A percentile compares a stretch with the other conserved stretches of the same genome.
These are phyloP conservation scores for Skeletonema tropicum DNA, from an alignment of 108 stramenopile genomes.

Conservation along the genomic window DNA sequence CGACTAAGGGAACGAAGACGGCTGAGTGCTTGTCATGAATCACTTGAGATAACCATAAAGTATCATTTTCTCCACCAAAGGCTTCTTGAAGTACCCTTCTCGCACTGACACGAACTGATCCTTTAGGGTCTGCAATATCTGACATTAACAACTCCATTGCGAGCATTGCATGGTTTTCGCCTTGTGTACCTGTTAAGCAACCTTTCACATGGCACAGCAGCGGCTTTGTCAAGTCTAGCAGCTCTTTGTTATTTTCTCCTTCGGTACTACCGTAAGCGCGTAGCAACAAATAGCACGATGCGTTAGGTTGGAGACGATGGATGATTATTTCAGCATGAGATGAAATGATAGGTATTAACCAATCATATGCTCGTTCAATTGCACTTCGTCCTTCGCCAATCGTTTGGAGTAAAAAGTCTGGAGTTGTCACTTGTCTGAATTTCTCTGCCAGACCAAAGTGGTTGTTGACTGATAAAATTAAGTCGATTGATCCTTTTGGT, in stretches of 20 bases:
- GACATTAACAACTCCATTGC: slow-evolving; percentile 68
- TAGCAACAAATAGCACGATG: slow-evolving; percentile 73
- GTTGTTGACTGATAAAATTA: slow-evolving; percentile 65
- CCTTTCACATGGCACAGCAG: slow-evolving; percentile 66
- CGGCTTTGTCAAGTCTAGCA: slow-evolving; percentile 65
- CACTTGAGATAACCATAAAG: slow-evolving; percentile 55
- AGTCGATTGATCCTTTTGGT: slow-evolving; percentile 72
- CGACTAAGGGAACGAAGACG: slow-evolving; percentile 47
- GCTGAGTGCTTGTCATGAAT: slow-evolving; percentile 40
- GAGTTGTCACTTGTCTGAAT: slow-evolving; percentile 54
- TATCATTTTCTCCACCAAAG: slow-evolving; percentile 35
- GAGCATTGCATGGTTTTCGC: slow-evolving; percentile 53
- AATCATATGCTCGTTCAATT: slow-evolving; percentile 84
- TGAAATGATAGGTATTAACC: slow-evolving; percentile 83
- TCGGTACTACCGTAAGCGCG: slow-evolving; percentile 72
- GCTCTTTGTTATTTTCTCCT: slow-evolving; percentile 59
- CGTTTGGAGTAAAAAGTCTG: slow-evolving; percentile 70
- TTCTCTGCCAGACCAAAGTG: slow-evolving; percentile 61
- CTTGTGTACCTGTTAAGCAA: slow-evolving; percentile 65
- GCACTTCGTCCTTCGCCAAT: slow-evolving; percentile 68
- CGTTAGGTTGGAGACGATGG: slow-evolving; percentile 66
- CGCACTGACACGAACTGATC: too few species aligned
- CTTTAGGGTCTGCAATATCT: slow-evolving; percentile 74
- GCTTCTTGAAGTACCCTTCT: slow-evolving; percentile 73
- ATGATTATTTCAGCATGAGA: slow-evolving; percentile 67